Conservation (phyloP, 257 asterid species). For the Ballota nigra region DNA sequence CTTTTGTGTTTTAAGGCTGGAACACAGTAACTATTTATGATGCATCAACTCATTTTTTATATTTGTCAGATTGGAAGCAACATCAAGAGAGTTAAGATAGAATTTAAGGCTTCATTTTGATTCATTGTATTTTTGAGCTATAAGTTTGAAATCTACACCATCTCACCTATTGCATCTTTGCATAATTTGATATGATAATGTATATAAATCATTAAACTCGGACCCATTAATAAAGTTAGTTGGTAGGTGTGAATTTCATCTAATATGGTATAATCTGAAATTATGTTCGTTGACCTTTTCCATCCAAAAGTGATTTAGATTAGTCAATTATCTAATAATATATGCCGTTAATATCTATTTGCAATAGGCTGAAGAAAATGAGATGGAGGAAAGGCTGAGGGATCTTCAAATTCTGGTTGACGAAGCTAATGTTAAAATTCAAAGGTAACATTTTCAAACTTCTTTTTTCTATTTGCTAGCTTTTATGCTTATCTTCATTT, state of each 20-base stretch:
- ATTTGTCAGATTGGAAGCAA: background rate
- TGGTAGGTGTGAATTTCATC: background rate
- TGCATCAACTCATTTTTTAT: constrained; percentile 9
- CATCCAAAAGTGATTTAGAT: background rate
- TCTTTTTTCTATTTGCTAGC: background rate
- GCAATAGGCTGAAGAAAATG: constrained; percentile 77
- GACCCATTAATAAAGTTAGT: background rate
- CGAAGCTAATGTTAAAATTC: constrained; percentile 37
- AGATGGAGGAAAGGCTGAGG: constrained; percentile 58
- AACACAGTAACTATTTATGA: background rate
- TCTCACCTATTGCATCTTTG: background rate
- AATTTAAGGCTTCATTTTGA: background rate
- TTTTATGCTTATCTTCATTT: constrained; percentile 1
- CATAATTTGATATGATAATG: background rate
- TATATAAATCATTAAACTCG: background rate
- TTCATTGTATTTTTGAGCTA: background rate
- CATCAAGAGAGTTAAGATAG: background rate
- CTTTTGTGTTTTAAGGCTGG: constrained; percentile 2
- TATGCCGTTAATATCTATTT: constrained; percentile 28
- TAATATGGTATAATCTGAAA: background rate
- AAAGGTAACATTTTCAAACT: constrained; percentile 52
- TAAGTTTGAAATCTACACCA: background rate
- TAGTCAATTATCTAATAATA: constrained; percentile 13
- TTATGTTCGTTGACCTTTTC: background rate
- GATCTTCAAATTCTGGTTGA: constrained; percentile 61